Percentiles rank a stretch among this genome's conserved stretches.
Conservation (phyloP, 148 eudicot species). For the Camellia granthamiana region DNA sequence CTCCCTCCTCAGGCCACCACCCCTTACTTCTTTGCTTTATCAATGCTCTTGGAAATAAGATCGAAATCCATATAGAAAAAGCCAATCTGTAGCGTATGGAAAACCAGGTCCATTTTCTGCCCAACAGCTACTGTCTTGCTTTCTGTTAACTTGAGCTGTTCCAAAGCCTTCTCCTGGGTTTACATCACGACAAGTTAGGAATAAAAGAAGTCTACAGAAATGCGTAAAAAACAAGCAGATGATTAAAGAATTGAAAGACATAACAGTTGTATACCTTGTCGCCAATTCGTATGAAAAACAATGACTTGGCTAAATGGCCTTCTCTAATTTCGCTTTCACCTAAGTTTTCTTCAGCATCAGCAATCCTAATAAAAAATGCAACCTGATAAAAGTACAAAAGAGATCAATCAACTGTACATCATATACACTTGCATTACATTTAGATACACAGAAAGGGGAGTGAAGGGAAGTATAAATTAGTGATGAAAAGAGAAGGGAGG, state of each 20-base stretch:
- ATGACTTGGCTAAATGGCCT: conserved; percentile 94
- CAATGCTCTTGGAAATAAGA: conserved; percentile 87
- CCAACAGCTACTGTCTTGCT: conserved; percentile 98
- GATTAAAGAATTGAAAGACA: not conserved
- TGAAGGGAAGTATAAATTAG: too few species aligned
- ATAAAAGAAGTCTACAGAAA: not conserved
- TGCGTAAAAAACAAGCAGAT: not conserved
- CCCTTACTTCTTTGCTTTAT: conserved; percentile 85
- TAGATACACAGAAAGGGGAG: too few species aligned
- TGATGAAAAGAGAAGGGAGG: too few species aligned
- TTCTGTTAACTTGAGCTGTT: conserved; percentile 87
- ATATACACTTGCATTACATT: not conserved
- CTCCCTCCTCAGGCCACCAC: conserved; percentile 90
- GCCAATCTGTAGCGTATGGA: conserved; percentile 79
- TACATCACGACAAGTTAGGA: not conserved
- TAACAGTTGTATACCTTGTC: conserved; percentile 50
- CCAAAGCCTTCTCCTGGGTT: conserved; percentile 74
- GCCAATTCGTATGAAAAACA: conserved; percentile 71
- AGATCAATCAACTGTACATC: not conserved
- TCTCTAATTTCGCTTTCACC: conserved; percentile 99
- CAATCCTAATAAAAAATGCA: conserved; percentile 53
- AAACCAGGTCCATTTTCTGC: conserved; percentile 96
- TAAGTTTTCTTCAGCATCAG: conserved; percentile 95
- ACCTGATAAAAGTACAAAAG: not conserved
- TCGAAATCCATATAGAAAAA: conserved; percentile 95